Evolutionary conservation across 177 flowering plant genomes (phyloP), one percentile per base, ranked within the genome.

Genomic region (Vitis hybrid): DNA sequence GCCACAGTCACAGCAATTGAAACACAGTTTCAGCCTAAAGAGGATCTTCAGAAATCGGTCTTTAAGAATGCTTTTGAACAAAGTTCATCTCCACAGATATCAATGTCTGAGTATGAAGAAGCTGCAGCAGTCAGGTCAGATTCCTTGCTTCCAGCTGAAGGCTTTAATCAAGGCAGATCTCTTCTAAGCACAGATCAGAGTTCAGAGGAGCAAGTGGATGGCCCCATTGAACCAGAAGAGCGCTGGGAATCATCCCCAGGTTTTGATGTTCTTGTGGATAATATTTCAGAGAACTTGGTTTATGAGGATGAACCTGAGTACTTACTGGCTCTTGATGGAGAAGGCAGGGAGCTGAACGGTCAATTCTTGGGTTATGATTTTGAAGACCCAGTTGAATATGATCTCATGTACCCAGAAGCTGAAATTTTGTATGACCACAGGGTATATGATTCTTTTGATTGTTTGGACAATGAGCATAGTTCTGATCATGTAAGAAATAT

Each of bases 211-310:
- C 76, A 75, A 26, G 70, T 71, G 62, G 81, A 76, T 64, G 79
- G 64, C 60, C 75, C 65, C 70, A 62, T 76, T 54, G 86, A 80
- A 49, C 76, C 71, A 70, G 93, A 90, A 56, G 89, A 85, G 73
- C 66, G 83, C 69, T 75, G 83, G 87, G 93, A 85, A 71, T 86
- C 91, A 13, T 85, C 93, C 15, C 90, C 92, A 8, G 95, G 93
- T 4, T 85, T 90, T 77, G 93, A 90, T 78, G 93, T 91, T 60
- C 86, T 88, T 59, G 95, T 89, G 19, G 86, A 85, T 75, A 81
- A 79, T 66, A 75, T 79, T 59, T 76, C 80, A 6, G 87, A 84
- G 73, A 58, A 75, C 52, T 55, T 77, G 72, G 83, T 55, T 60
- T 81, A 63, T 68, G 81, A 80, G 73, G 87, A 82, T 60, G 82